Percentiles rank a stretch among this genome's conserved stretches.
These are phyloP conservation scores for Blepharisma japonicum DNA, from an alignment of 73 alveolate genomes.

Conservation along the genomic window DNA sequence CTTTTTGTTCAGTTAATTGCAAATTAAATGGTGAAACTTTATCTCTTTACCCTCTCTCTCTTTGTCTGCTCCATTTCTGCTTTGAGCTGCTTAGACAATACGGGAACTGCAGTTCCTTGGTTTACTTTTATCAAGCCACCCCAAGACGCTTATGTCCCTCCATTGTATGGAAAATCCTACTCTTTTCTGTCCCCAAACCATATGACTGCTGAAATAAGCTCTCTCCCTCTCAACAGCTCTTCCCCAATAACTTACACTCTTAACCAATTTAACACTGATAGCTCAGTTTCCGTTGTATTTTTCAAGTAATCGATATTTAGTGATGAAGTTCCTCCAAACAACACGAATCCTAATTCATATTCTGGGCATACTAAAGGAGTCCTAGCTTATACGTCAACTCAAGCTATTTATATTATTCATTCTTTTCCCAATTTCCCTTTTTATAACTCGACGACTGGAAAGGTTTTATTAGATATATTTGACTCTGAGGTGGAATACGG, in stretches of 20 bases:
- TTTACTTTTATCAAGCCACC: not conserved
- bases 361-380: conserved; percentile 1
- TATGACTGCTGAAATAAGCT: not conserved
- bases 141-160: not conserved
- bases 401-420: not conserved
- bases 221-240: not conserved
- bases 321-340: not conserved
- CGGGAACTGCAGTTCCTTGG: not conserved
- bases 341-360: not conserved
- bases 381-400: not conserved
- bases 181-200: not conserved
- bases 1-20: too few species aligned
- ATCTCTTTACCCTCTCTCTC: too few species aligned
- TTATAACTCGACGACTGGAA: not conserved
- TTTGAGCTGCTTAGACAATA: not conserved
- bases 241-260: not conserved
- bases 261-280: not conserved
- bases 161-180: not conserved
- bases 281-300: not conserved
- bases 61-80: too few species aligned
- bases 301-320: not conserved
- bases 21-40: too few species aligned
- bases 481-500: not conserved
- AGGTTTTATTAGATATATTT: not conserved
- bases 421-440: not conserved